A percentile compares a stretch with the other conserved stretches of the same genome.
Evolutionary conservation across 2,329 filamentous ascomycete species (phyloP).

Genomic region (Pseudogymnoascus verrucosus): DNA sequence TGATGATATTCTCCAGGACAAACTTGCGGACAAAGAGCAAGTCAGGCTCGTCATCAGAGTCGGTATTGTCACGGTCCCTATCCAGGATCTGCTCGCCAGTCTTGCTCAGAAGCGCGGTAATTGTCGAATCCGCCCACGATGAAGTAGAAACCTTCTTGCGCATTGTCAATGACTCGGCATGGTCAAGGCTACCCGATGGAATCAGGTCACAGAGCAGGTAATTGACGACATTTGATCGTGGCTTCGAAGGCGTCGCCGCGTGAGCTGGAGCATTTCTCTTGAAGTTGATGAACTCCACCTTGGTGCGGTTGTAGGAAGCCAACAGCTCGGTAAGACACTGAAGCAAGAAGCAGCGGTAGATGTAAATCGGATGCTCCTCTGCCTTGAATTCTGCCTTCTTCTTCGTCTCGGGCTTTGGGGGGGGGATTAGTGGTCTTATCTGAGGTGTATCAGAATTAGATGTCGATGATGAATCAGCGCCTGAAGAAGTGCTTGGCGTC

Average conservation of each 20-base stretch:
- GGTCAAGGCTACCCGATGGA: constrained; percentile 54
- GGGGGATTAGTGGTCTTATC: neutral
- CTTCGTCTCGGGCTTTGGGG: constrained; percentile 42
- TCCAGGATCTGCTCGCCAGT: constrained; percentile 68
- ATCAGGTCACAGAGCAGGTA: constrained; percentile 80
- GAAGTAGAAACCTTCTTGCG: constrained; percentile 86
- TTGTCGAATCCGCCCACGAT: constrained; percentile 72
- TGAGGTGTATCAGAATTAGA: neutral
- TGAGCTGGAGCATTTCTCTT: constrained; percentile 82
- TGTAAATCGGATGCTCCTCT: constrained; percentile 90
- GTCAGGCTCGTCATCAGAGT: constrained; percentile 70
- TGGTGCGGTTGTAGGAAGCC: constrained; percentile 85
- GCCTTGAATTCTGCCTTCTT: constrained; percentile 73
- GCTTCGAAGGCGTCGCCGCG: constrained; percentile 80
- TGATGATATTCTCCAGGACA: constrained; percentile 85
- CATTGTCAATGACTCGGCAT: constrained; percentile 64
- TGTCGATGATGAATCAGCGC: constrained; percentile 13
- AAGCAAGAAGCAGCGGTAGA: constrained; percentile 91
- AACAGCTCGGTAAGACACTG: constrained; percentile 87
- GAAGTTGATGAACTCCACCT: constrained; percentile 99
- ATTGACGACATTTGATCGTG: constrained; percentile 84
- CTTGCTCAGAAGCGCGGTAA: constrained; percentile 81
- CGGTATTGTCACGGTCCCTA: constrained; percentile 48
- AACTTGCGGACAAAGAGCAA: constrained; percentile 90
- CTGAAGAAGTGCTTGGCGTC: constrained; percentile 15